Conservation (phyloP, 805 yeast species). For the Ogataea trehaloabstinens region DNA sequence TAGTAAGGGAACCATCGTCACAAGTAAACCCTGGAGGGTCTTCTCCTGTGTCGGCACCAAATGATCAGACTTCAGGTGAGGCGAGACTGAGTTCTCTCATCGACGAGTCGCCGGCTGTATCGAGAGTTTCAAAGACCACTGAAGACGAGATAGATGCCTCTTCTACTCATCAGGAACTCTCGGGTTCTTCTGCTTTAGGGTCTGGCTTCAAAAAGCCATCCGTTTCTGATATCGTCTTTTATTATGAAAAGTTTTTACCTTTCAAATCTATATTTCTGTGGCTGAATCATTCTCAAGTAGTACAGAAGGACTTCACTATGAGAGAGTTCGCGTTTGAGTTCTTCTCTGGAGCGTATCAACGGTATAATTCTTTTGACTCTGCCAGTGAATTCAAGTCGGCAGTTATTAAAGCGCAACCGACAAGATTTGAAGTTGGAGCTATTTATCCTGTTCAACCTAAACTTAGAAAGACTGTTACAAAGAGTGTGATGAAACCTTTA, state of each 20-base stretch:
- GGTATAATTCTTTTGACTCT: slow-evolving; percentile 74
- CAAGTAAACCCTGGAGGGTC: slow-evolving; percentile 16
- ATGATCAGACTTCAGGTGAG: slow-evolving; percentile 1
- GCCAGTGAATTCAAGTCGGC: slow-evolving; percentile 75
- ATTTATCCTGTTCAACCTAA: slow-evolving; percentile 86
- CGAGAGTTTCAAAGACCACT: neutral
- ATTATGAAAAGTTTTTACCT: slow-evolving; percentile 71
- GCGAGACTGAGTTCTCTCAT: slow-evolving; percentile 3
- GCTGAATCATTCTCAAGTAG: slow-evolving; percentile 82
- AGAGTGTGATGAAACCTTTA: slow-evolving; percentile 73
- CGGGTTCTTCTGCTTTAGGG: neutral
- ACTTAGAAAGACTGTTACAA: slow-evolving; percentile 73
- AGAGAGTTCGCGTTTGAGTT: slow-evolving; percentile 94
- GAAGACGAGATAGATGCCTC: neutral
- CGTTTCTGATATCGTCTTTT: slow-evolving; percentile 65
- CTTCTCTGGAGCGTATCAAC: slow-evolving; percentile 82
- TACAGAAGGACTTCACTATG: slow-evolving; percentile 74
- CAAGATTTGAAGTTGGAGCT: slow-evolving; percentile 94
- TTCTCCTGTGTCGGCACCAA: slow-evolving; percentile 9
- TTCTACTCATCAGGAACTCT: neutral
- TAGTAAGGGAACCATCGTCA: slow-evolving; percentile 22
- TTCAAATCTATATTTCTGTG: slow-evolving; percentile 79
- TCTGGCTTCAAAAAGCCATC: slow-evolving; percentile 34
- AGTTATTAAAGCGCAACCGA: slow-evolving; percentile 72
- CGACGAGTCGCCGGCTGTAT: slow-evolving; percentile 3